Percentiles rank a stretch among this genome's conserved stretches.
Conservation (phyloP, 2,329 filamentous ascomycete genomes). For the Colletotrichum lentis region DNA sequence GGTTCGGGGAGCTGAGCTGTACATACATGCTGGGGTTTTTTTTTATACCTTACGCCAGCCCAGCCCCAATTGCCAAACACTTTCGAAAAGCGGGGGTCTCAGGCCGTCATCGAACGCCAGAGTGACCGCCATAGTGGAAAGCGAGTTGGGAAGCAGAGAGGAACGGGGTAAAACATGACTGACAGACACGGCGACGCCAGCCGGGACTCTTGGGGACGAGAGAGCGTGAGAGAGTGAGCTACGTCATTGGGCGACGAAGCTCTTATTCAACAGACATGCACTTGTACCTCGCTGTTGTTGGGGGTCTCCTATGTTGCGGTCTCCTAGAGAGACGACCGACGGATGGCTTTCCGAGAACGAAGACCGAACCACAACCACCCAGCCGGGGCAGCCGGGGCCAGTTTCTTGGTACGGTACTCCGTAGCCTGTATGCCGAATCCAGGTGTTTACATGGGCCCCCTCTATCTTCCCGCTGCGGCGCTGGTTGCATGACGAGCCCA, state of each 20-base stretch:
- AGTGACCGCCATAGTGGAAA: conserved; percentile 17
- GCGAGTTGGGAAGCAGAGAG: conserved; percentile 3
- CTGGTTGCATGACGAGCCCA: conserved; percentile 5
- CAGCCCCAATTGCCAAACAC: conserved; percentile 5
- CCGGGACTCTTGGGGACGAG: conserved; percentile 20
- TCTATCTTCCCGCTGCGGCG: background rate
- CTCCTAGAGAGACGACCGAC: background rate
- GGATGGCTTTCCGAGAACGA: conserved; percentile 11
- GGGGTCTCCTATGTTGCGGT: too few species aligned
- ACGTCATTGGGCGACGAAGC: conserved; percentile 27
- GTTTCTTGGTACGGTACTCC: background rate
- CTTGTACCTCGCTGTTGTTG: background rate
- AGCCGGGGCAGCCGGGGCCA: background rate
- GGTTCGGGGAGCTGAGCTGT: conserved; percentile 32
- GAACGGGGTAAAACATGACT: conserved; percentile 23
- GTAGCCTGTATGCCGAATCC: background rate
- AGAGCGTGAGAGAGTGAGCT: background rate
- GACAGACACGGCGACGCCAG: conserved; percentile 1
- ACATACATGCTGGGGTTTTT: background rate
- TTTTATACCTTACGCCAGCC: background rate
- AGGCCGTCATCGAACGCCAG: conserved; percentile 24
- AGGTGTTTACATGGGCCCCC: background rate
- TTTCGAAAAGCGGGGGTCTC: conserved; percentile 27
- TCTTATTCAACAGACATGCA: background rate
- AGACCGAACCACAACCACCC: conserved; percentile 1